A percentile compares a stretch with the other conserved stretches of the same genome.
Evolutionary conservation across 768 basidiomycete genomes (phyloP).

Genomic region (Pleurotus platypus): DNA sequence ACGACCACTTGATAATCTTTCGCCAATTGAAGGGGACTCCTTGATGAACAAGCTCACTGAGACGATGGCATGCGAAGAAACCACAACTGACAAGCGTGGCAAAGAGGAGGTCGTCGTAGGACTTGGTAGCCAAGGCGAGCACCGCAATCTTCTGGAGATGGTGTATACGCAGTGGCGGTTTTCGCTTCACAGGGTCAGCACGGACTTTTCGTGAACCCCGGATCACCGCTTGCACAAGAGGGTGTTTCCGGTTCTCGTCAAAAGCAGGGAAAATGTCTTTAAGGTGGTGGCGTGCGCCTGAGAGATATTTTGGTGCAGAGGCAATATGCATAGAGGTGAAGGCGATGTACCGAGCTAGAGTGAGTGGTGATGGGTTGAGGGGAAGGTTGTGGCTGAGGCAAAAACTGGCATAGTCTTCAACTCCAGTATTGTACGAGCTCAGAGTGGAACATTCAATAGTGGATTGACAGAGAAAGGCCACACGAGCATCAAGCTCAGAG

Average conservation of each 20-base stretch:
- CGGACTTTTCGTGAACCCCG: slow-evolving; percentile 14
- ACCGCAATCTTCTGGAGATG: not conserved
- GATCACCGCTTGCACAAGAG: slow-evolving; percentile 16
- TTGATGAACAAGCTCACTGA: no score
- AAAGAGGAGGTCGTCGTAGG: not conserved
- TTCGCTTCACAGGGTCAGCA: slow-evolving; percentile 11
- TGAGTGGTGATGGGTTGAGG: slow-evolving; percentile 27
- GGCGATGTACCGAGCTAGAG: slow-evolving; percentile 29
- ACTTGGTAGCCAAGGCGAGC: not conserved
- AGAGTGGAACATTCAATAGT: slow-evolving; percentile 16
- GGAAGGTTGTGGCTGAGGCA: slow-evolving; percentile 21
- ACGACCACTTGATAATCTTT: no score
- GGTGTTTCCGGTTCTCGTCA: slow-evolving; percentile 12
- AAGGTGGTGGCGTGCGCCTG: slow-evolving; percentile 19
- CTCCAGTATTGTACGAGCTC: slow-evolving; percentile 16
- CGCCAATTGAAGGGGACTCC: no score
- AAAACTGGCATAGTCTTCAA: slow-evolving; percentile 23
- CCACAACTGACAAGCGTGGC: not conserved
- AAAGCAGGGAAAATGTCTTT: slow-evolving; percentile 20
- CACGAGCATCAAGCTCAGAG: slow-evolving; percentile 12
- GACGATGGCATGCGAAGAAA: no score
- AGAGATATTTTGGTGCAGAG: slow-evolving; percentile 17
- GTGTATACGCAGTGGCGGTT: slow-evolving; percentile 9
- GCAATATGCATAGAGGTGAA: slow-evolving; percentile 26
- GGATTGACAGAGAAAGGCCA: slow-evolving; percentile 14